phyloP scores from a whole-genome alignment of 164 flowering plant species.

The Tetrastigma voinierianum region DNA sequence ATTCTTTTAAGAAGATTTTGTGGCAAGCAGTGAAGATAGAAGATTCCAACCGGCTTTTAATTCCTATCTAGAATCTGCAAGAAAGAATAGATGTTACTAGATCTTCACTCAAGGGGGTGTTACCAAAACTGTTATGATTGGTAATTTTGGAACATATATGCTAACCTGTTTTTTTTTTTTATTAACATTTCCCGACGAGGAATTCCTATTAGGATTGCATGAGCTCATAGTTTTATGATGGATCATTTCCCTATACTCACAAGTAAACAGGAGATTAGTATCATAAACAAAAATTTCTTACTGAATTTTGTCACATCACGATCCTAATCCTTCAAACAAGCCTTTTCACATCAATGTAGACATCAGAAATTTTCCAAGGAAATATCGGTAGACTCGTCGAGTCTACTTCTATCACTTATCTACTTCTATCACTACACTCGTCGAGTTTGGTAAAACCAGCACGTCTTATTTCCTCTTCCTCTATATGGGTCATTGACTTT shows the following conservation, averaged over 20 bases:
- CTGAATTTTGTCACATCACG: background rate
- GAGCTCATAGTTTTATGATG: too few species aligned
- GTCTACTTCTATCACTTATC: too few species aligned
- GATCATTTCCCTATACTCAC: constrained; percentile 77
- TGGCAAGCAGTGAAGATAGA: constrained; percentile 76
- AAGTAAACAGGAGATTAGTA: constrained; percentile 9
- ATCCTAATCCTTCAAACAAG: too few species aligned
- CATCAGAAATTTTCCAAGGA: too few species aligned
- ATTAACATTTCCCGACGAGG: constrained; percentile 76
- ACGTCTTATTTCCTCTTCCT: too few species aligned
- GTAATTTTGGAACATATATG: constrained; percentile 7
- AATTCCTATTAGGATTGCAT: constrained; percentile 48
- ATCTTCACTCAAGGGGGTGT: constrained; percentile 7
- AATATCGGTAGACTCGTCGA: too few species aligned
- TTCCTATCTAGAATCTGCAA: constrained; percentile 93
- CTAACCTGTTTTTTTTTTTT: too few species aligned
- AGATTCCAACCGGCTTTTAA: constrained; percentile 99
- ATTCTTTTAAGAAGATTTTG: constrained; percentile 70
- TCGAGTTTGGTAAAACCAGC: too few species aligned
- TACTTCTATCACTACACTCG: too few species aligned
- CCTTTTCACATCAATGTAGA: too few species aligned
- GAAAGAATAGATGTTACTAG: constrained; percentile 8
- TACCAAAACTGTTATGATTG: constrained; percentile 2
- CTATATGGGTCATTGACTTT: too few species aligned
- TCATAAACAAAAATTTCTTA: background rate